Percentiles rank a stretch among this genome's conserved stretches.
These are phyloP conservation scores for Termitomyces heimii DNA, from an alignment of 768 basidiomycete species.

Conservation along the genomic window DNA sequence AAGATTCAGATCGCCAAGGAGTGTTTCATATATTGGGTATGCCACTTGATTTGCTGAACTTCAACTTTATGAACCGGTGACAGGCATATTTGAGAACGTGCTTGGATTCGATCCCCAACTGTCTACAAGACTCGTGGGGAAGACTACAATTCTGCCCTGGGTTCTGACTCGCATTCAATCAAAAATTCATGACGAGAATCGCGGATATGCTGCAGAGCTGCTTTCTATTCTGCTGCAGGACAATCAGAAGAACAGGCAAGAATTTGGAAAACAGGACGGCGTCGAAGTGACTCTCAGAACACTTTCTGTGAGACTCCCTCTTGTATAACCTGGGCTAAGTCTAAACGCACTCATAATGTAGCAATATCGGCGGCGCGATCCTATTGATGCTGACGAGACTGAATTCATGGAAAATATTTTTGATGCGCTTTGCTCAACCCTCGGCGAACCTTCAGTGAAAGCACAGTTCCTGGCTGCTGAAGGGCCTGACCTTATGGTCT, in stretches of 20 bases:
- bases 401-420: constrained; percentile 99
- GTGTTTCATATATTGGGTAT: constrained; percentile 88
- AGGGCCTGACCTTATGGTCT: constrained; percentile 95
- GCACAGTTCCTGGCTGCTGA: constrained; percentile 80
- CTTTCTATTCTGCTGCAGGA: constrained; percentile 87
- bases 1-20: constrained; percentile 89
- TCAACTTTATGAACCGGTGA: not conserved
- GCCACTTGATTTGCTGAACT: constrained; percentile 3
- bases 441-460: constrained; percentile 78
- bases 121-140: constrained; percentile 60
- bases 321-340: not conserved
- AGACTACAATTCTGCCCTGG: constrained; percentile 77
- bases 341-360: constrained; percentile 20
- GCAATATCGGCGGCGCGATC: constrained; percentile 87
- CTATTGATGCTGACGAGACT: constrained; percentile 79
- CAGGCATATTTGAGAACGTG: constrained; percentile 91
- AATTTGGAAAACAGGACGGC: constrained; percentile 68
- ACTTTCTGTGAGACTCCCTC: constrained; percentile 60
- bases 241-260: constrained; percentile 60
- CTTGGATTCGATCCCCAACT: constrained; percentile 80
- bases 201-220: constrained; percentile 89
- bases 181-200: constrained; percentile 82
- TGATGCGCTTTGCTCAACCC: constrained; percentile 80
- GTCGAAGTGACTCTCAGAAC: constrained; percentile 72
- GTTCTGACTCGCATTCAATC: constrained; percentile 68